These are phyloP conservation scores for Torulaspora globosa DNA, from an alignment of 1,139 yeast species.

Conservation along the genomic window DNA sequence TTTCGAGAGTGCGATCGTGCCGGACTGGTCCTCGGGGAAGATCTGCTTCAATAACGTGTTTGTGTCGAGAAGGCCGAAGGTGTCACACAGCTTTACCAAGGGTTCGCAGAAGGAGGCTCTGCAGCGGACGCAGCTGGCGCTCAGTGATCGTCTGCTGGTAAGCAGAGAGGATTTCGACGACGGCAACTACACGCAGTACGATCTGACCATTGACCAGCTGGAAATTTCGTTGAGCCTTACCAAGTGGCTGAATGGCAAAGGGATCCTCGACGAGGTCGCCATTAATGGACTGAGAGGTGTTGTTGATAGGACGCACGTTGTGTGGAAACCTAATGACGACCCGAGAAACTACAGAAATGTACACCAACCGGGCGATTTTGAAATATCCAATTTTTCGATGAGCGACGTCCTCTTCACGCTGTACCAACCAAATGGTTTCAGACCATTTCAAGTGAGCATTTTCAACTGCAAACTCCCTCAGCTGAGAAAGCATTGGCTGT, in stretches of 20 bases:
- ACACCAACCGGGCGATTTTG: conserved; percentile 86
- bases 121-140: conserved; percentile 33
- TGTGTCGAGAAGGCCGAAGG: conserved; percentile 72
- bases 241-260: conserved; percentile 88
- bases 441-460: conserved; percentile 82
- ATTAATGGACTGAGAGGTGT: conserved; percentile 86
- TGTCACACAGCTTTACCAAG: conserved; percentile 45
- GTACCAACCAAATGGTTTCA: conserved; percentile 72
- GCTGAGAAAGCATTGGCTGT: conserved; percentile 87
- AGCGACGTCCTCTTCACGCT: conserved; percentile 81
- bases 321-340: conserved; percentile 78
- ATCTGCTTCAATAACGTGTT: conserved; percentile 81
- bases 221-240: conserved; percentile 73
- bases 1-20: conserved; percentile 91
- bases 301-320: conserved; percentile 82
- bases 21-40: conserved; percentile 88
- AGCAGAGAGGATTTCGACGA: conserved; percentile 55
- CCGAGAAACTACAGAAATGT: conserved; percentile 75
- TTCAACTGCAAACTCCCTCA: conserved; percentile 78
- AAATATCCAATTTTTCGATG: conserved; percentile 74
- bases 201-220: conserved; percentile 80
- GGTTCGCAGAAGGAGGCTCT: conserved; percentile 55
- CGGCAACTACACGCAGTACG: conserved; percentile 94
- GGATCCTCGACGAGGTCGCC: conserved; percentile 77
- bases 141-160: conserved; percentile 30